Base-by-base conservation (phyloP, 768 basidiomycete genomes). In the Arthromyces matolae region DNA sequence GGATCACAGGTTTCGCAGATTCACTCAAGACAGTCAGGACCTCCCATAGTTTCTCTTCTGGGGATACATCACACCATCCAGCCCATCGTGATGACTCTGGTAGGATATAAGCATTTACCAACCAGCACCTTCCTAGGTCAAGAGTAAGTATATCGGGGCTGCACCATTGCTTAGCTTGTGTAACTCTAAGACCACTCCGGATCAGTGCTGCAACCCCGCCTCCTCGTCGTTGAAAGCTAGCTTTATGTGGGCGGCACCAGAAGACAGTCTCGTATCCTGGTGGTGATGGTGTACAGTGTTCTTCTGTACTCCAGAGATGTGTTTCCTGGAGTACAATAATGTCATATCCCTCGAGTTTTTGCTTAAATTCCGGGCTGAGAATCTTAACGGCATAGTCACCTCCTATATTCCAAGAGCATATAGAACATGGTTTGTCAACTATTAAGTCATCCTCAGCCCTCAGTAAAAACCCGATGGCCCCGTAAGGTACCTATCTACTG, bases 61-160 rank as follows among this genome's bases (percentile, higher is more conserved):
- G 47, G 13, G 35, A 31, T 14, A 27, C 25, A 29, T 49, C 33
- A 0, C 40, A 12, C 19, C 39, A 48, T 5, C 9, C 10, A 5
- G 41, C 16, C 47, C 39, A 48, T 8, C 33, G 20, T 13, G 27
- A 20, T 1, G 29, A 8, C 14, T 32, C 28, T 34, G 47, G 39
- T 0, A 35, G 39, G 9, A 48, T 48, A 19, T 48, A 41, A 16
- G 28, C 39, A 25, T 34, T 34, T 7, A 48, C n/a, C 1, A 48
- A 10, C 20, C 39, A 19, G 24, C 13, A 42, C 2, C 14, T 5
- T 3, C 19, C 23, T 2, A 12, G 22, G n/a, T 48, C 29, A 3
- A 48, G 47, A 1, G 42, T 40, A 9, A 48, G 20, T 5, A 48
- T 48, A 24, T 48, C 47, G 12, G 47, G 38, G 8, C 20, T 33